Evolutionary conservation across 176 grass and related monocot genomes (phyloP).

Genomic region (Oryza glumipatula): DNA sequence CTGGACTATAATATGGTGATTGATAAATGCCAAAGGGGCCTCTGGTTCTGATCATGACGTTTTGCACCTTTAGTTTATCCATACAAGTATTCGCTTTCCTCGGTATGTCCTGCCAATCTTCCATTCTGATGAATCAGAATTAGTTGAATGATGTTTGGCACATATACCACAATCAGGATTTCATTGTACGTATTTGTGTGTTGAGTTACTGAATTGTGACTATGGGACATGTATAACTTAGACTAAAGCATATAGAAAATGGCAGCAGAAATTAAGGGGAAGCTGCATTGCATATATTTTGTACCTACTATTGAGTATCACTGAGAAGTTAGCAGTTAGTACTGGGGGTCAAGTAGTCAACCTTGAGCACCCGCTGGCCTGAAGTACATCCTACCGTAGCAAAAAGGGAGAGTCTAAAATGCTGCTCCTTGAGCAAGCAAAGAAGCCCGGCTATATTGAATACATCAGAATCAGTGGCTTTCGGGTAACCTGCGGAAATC

Average conservation of each 20-base stretch:
- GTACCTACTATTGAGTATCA: not conserved
- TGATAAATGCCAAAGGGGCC: no score
- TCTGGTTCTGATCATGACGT: not conserved
- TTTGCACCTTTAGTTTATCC: not conserved
- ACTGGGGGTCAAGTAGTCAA: constrained; percentile 14
- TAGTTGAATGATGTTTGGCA: not conserved
- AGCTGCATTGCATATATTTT: not conserved
- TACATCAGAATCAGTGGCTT: constrained; percentile 72
- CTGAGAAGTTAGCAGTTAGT: constrained; percentile 36
- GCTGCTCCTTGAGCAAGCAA: constrained; percentile 21
- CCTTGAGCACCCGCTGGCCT: constrained; percentile 11
- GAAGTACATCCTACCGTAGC: constrained; percentile 8
- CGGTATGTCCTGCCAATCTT: not conserved
- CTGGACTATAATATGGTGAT: not conserved
- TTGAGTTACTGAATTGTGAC: not conserved
- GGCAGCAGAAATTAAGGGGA: not conserved
- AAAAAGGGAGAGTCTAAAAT: constrained; percentile 27
- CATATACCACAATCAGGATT: not conserved
- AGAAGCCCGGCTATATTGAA: constrained; percentile 33
- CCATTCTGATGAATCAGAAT: not conserved
- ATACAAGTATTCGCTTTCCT: not conserved
- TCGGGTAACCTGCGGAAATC: constrained; percentile 72
- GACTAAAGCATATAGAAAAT: not conserved
- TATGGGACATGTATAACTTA: not conserved
- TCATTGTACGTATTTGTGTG: not conserved